Evolutionary conservation across 352 stramenopile species (phyloP), one percentile per base, ranked within the genome.

Genomic region (Phytopythium helicoides): DNA sequence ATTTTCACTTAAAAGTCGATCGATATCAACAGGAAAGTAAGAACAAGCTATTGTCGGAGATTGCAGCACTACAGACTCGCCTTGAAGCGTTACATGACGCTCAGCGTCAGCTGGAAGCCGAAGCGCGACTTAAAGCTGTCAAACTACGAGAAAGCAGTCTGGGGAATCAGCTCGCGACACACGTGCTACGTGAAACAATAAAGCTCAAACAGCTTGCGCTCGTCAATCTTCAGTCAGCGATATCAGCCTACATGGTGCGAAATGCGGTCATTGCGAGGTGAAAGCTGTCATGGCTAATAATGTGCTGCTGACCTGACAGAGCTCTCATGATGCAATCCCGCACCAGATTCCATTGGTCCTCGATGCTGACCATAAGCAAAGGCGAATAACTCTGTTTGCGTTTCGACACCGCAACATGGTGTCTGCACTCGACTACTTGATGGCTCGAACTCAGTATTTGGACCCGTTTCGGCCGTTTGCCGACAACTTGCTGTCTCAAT

Each of bases 341-440:
- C 62, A 68, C 19, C 58, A 75, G 22, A 75, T 68, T 47, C 56
- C 51, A 51, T 70, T 86, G 60, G 61, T 66, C 50, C 54, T 86
- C 11, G 59, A 62, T 2, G 54, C 54, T 0, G 59, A 80, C 38
- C 34, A 51, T 18, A 34, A 56, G 3, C 45, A 76, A 45, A 60
- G 75, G 15, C 62, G 57, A 35, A 54, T 52, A 15, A 64, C 63
- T 21, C 28, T 86, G 12, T 36, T 63, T 10, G 42, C 47, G 0
- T 49, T 81, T 35, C 79, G 77, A 34, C 16, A 18, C 0, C 40
- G 35, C 12, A 70, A 73, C 22, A 44, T 81, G 18, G 56, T 31
- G 4, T 47, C 57, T 8, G 62, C 65, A 14, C 60, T 73, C 23
- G 42, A 53, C n/a, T 81, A 71, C 52, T 60, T 81, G 28, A 47